Conservation (phyloP, 352 stramenopile genomes). For the Phytophthora citricola region DNA sequence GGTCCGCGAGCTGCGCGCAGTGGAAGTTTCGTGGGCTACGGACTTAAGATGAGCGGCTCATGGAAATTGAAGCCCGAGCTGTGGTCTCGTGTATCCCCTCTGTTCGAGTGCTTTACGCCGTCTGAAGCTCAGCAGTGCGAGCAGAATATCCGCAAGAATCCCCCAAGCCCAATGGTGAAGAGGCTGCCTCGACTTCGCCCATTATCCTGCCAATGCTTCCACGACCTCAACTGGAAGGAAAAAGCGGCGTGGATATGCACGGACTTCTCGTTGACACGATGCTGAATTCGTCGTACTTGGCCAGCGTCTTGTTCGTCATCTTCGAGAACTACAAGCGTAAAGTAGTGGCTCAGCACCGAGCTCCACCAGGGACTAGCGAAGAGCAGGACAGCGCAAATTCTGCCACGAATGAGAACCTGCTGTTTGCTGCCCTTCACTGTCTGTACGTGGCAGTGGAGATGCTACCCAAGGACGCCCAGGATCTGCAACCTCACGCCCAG, state of each 20-base stretch:
- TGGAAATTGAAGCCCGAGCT: slow-evolving; percentile 67
- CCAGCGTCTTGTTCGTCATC: slow-evolving; percentile 51
- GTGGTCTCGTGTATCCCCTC: slow-evolving; percentile 63
- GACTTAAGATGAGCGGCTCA: slow-evolving; percentile 74
- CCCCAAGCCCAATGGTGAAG: slow-evolving; percentile 23
- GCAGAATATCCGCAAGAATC: slow-evolving; percentile 69
- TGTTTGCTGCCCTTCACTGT: slow-evolving; percentile 61
- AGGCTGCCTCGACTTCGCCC: slow-evolving; percentile 2
- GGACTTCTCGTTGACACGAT: slow-evolving; percentile 45
- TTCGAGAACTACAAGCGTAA: slow-evolving; percentile 48
- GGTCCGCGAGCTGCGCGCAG: slow-evolving; percentile 32
- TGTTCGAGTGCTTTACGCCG: slow-evolving; percentile 83
- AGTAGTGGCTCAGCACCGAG: background rate
- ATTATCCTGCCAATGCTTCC: slow-evolving; percentile 46
- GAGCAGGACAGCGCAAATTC: slow-evolving; percentile 7
- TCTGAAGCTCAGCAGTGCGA: slow-evolving; percentile 78
- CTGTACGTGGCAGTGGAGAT: slow-evolving; percentile 58
- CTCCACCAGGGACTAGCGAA: background rate
- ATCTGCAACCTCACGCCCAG: background rate
- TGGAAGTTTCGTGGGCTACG: slow-evolving; percentile 47
- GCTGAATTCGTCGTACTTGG: slow-evolving; percentile 56
- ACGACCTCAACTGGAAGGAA: slow-evolving; percentile 15
- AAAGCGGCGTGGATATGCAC: slow-evolving; percentile 39
- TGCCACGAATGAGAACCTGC: slow-evolving; percentile 53
- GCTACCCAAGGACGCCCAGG: slow-evolving; percentile 18